Evolutionary conservation across 2,329 filamentous ascomycete genomes (phyloP), one percentile per base, ranked within the genome.

Genomic region (Helotiales sp.): DNA sequence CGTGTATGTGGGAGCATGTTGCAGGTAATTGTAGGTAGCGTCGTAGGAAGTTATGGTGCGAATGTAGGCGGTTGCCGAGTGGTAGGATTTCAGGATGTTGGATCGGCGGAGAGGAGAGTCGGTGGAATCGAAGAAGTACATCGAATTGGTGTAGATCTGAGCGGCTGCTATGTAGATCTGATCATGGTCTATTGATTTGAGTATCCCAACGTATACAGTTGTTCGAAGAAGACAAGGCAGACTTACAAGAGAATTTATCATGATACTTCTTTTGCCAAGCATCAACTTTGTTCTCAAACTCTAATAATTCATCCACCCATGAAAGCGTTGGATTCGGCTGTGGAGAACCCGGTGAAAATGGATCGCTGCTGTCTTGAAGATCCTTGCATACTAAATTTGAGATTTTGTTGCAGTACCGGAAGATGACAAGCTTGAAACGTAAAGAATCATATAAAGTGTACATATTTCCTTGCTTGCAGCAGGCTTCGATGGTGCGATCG

Each of bases 121-220:
- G 25, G 52, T 54, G 19, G 55, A 49, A 24, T 67, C 66, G 52
- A 68, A 63, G 46, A 68, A 62, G 42, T 58, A 65, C 44, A 63
- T 67, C 9, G 63, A 60, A 15, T 65, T 60, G 6, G 68, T 40
- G 47, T 69, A 64, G 15, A 67, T 57, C 12, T 62, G 51, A 8
- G 64, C 63, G 8, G 58, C 59, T 13, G 38, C 42, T n/a, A 66
- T 36, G 47, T 64, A 57, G 52, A 62, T 38, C 13, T 34, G 33
- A 25, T 52, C 49, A 33, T 52, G 49, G 4, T 29, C 49, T 52
- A 6, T 15, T 19, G 10, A 13, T 24, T 24, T 10, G 22, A 47
- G 42, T 25, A 25, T 7, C 8, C 15, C 24, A 25, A 47, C 24
- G 8, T 19, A 12, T 47, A 8, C 3, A 38, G 8, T 2, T 38